Percentiles rank a stretch among this genome's conserved stretches.
phyloP scores from a whole-genome alignment of 164 flowering plant genomes.

The Magnolia kwangsiensis region DNA sequence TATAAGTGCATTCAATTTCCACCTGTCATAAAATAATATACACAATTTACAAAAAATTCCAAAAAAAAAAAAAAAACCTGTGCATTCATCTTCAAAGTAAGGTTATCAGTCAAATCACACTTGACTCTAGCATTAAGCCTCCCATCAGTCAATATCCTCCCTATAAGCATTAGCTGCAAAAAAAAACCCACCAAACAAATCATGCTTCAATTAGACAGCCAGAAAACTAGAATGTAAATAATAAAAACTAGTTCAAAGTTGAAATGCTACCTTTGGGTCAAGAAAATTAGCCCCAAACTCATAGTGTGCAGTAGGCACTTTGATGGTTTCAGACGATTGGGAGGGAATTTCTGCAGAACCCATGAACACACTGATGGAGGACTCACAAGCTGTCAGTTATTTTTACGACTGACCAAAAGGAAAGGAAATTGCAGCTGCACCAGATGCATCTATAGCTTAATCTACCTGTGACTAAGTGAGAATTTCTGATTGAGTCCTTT shows the following conservation, averaged over 20 bases:
- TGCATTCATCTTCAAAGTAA: slow-evolving; percentile 73
- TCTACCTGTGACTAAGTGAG: slow-evolving; percentile 85
- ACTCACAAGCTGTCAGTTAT: background rate
- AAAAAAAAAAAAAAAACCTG: slow-evolving; percentile 42
- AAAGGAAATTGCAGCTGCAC: background rate
- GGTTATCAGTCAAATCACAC: slow-evolving; percentile 70
- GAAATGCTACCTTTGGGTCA: slow-evolving; percentile 68
- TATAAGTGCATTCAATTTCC: background rate
- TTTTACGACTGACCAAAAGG: background rate
- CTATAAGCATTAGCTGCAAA: slow-evolving; percentile 75
- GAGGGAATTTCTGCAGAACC: slow-evolving; percentile 87
- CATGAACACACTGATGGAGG: slow-evolving; percentile 63
- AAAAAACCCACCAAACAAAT: background rate
- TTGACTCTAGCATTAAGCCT: slow-evolving; percentile 73
- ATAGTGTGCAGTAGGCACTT: slow-evolving; percentile 83
- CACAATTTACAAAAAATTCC: background rate
- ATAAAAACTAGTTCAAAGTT: background rate
- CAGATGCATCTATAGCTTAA: background rate
- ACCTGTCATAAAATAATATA: background rate
- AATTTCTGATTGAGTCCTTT: slow-evolving; percentile 79
- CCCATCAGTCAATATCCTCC: slow-evolving; percentile 83
- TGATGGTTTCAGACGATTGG: slow-evolving; percentile 74
- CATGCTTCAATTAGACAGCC: background rate
- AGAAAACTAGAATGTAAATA: background rate
- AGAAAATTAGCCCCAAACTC: slow-evolving; percentile 94